Base-by-base conservation (phyloP, 768 basidiomycete species). In the Coprinopsis sp. region DNA sequence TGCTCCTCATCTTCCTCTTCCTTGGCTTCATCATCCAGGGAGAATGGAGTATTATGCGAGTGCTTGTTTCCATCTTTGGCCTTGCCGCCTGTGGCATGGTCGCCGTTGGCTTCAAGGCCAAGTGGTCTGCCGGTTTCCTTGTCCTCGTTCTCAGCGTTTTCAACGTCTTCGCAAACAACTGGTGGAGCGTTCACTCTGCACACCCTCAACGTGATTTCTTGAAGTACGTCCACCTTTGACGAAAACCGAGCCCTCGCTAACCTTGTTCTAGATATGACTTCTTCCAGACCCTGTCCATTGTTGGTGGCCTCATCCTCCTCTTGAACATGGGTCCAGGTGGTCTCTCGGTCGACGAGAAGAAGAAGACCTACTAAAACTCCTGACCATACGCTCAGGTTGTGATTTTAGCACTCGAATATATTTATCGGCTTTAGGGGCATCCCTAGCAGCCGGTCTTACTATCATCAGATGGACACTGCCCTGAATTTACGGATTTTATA, bases 241-340 rank as follows among this genome's bases (percentile, higher is more conserved):
- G 2, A 19, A 23, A 7, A 22, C 27, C 50, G 19, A 34, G 34
- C 37, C 47, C 42, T 40, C 47, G n/a, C 59, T 69, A 40, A 72
- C 41, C 21, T 39, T 48, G 46, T 44, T 37, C 14, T 52, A 91
- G 90, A 77, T 96, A 97, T 60, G 96, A 99, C 69, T 99, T 99
- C 73, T 97, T 96, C 87, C 93, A 97, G 69, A 98, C 93, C 25
- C 76, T 96, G 27, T 96, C 95, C 23, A 99, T 99, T 61, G 94
- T 99, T 37, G 96, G 96, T 51, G 96, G 96, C 37, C 82, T 99
- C 25, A 87, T 99, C 53, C 82, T 98, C 49, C 82, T 99, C 44
- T 95, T 98, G 53, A 98, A 97, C 74, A 93, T 97, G 77, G 96
- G 96, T 59, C 93, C 96, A 42, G 95, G 96, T 50, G 95, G 94